Percentiles rank a stretch among this genome's conserved stretches.
Evolutionary conservation across 2,329 filamentous ascomycete genomes (phyloP).

Genomic region (Aureobasidium mangrovei): DNA sequence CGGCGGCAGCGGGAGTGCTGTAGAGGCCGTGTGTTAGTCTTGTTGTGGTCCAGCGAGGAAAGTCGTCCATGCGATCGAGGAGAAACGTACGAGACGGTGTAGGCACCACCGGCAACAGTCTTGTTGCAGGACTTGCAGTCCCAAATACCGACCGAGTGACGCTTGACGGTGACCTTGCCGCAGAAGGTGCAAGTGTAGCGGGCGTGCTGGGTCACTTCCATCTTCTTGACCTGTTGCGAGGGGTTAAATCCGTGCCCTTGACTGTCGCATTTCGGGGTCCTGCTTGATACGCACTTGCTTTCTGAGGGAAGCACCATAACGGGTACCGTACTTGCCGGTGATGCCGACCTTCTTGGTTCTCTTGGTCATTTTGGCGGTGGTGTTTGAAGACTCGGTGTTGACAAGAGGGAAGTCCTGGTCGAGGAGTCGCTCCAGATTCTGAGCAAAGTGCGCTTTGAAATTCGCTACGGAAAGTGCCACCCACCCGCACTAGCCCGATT

Average conservation of each 20-base stretch:
- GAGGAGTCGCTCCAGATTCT: background rate
- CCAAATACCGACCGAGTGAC: slow-evolving; percentile 91
- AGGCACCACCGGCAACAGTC: slow-evolving; percentile 87
- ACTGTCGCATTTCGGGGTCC: slow-evolving; percentile 5
- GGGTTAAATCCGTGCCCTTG: slow-evolving; percentile 7
- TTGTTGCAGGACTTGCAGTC: slow-evolving; percentile 93
- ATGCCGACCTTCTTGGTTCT: slow-evolving; percentile 66
- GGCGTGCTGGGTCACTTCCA: slow-evolving; percentile 98
- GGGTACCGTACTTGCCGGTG: slow-evolving; percentile 97
- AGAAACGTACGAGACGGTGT: slow-evolving; percentile 77
- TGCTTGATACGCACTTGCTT: slow-evolving; percentile 51
- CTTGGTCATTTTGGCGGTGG: slow-evolving; percentile 67
- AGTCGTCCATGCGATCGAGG: background rate
- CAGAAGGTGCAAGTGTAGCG: slow-evolving; percentile 98
- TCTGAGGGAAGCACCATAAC: slow-evolving; percentile 61
- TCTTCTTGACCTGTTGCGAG: slow-evolving; percentile 70
- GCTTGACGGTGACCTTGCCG: slow-evolving; percentile 73
- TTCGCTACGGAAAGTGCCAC: no score
- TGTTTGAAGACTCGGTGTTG: slow-evolving; percentile 12
- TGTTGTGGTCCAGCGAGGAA: background rate
- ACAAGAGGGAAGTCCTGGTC: slow-evolving; percentile 1
- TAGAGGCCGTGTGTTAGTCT: slow-evolving; percentile 23
- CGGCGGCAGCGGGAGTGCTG: slow-evolving; percentile 85
- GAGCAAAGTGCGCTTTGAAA: background rate
- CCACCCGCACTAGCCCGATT: no score